These are phyloP conservation scores for Dalbergia cultrata DNA, from an alignment of 306 rosid species.

Conservation along the genomic window DNA sequence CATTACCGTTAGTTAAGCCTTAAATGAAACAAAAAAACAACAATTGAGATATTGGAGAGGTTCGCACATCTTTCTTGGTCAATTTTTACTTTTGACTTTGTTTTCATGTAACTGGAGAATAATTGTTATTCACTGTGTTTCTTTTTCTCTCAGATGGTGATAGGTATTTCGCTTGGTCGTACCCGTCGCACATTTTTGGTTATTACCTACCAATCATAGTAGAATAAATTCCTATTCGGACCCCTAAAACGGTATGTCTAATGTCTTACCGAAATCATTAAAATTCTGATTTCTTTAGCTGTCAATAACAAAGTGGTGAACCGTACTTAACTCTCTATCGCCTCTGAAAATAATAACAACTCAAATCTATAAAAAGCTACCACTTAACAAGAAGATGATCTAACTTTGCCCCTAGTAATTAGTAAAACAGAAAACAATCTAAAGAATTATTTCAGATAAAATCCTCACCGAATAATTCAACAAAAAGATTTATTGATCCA, in stretches of 20 bases:
- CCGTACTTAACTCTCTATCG: background rate
- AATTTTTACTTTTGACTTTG: conserved; percentile 24
- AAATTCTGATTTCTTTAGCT: conserved; percentile 1
- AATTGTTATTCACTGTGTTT: background rate
- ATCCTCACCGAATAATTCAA: conserved; percentile 13
- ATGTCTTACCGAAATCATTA: conserved; percentile 1
- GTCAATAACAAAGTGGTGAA: conserved; percentile 1
- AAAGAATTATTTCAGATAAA: background rate
- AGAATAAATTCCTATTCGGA: conserved; percentile 17
- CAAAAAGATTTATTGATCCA: background rate
- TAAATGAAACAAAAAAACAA: conserved; percentile 35
- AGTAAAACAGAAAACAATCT: background rate
- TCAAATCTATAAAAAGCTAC: background rate
- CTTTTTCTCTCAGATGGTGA: background rate
- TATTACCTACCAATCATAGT: conserved; percentile 30
- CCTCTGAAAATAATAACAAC: conserved; percentile 10
- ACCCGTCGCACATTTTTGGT: conserved; percentile 22
- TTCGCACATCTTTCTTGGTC: conserved; percentile 20
- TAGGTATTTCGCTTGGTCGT: conserved; percentile 32
- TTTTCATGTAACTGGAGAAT: conserved; percentile 37
- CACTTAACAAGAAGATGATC: background rate
- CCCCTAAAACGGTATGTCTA: conserved; percentile 8
- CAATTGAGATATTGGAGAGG: conserved; percentile 27
- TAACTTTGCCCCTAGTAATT: background rate
- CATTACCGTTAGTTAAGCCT: conserved; percentile 40